phyloP scores from a whole-genome alignment of 331 rosid species.

The Rosa hybrid region DNA sequence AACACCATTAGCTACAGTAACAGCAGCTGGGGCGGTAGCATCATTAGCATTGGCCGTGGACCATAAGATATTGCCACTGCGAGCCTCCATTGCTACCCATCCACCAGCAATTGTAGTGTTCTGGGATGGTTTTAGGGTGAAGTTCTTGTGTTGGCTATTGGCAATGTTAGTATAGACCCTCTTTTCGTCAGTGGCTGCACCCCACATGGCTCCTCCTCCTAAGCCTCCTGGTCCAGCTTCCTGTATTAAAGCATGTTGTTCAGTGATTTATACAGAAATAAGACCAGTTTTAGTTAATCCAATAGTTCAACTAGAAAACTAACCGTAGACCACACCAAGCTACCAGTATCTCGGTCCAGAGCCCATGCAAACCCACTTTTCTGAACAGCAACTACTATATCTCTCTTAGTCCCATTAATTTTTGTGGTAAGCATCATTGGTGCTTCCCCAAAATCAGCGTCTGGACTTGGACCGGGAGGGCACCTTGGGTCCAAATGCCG shows the following conservation, averaged over 20 bases:
- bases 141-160: conserved; percentile 35
- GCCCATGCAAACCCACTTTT: conserved; percentile 81
- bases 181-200: conserved; percentile 49
- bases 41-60: conserved; percentile 39
- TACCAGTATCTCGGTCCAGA: conserved; percentile 55
- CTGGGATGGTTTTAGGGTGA: conserved; percentile 48
- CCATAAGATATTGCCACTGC: conserved; percentile 49
- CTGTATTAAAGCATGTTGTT: conserved; percentile 10
- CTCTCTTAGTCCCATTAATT: conserved; percentile 24
- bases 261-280: background rate
- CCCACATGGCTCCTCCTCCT: conserved; percentile 51
- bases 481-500: conserved; percentile 35
- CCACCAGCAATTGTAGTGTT: conserved; percentile 43
- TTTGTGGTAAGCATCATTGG: conserved; percentile 42
- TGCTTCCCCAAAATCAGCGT: conserved; percentile 50
- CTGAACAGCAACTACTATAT: conserved; percentile 44
- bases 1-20: conserved; percentile 62
- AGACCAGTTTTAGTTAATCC: background rate
- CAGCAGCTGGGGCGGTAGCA: conserved; percentile 43
- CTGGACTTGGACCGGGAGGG: conserved; percentile 47
- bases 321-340: conserved; percentile 49
- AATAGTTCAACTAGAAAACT: conserved; percentile 10
- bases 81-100: conserved; percentile 69
- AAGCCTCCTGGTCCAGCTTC: conserved; percentile 56
- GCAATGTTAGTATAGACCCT: conserved; percentile 47